Evolutionary conservation across 2,329 filamentous ascomycete species (phyloP).

Genomic region (Colletotrichum zoysiae): DNA sequence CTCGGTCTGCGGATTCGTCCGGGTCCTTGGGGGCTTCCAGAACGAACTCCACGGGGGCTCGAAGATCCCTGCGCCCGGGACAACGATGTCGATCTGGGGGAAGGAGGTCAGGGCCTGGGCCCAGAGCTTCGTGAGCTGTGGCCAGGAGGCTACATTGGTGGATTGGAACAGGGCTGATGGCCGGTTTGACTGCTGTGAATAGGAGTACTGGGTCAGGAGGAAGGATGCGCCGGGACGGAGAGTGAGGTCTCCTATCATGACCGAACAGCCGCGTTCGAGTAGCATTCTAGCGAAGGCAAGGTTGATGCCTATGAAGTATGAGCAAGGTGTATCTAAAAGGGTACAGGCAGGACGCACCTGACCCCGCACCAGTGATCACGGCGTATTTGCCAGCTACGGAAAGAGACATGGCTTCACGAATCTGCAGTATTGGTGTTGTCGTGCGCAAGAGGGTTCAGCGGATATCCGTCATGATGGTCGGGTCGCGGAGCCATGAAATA

Average conservation of each 20-base stretch:
- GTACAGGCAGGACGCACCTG: conserved; percentile 39
- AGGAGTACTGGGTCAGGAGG: conserved; percentile 50
- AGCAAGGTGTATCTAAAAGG: neutral
- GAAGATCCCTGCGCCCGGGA: conserved; percentile 54
- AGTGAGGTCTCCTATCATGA: conserved; percentile 53
- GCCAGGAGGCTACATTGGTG: conserved; percentile 54
- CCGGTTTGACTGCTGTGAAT: conserved; percentile 41
- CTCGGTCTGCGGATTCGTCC: conserved; percentile 46
- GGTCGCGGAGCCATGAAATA: conserved; percentile 8
- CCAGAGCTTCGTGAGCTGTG: conserved; percentile 51
- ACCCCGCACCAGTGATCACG: conserved; percentile 43
- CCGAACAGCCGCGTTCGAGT: conserved; percentile 52
- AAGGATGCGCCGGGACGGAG: conserved; percentile 52
- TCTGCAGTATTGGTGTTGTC: neutral
- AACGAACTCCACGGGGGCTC: conserved; percentile 54
- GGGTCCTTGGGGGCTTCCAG: conserved; percentile 51
- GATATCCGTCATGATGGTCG: too few species aligned
- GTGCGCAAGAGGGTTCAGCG: neutral
- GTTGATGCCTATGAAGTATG: conserved; percentile 50
- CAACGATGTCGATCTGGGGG: conserved; percentile 52
- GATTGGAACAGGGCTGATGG: conserved; percentile 51
- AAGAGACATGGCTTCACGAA: conserved; percentile 35
- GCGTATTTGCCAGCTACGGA: conserved; percentile 48
- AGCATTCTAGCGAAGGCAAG: conserved; percentile 52
- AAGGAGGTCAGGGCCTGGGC: conserved; percentile 47